These are phyloP conservation scores for Geotrichum candidum DNA, from an alignment of 1,139 yeast genomes.

Conservation along the genomic window DNA sequence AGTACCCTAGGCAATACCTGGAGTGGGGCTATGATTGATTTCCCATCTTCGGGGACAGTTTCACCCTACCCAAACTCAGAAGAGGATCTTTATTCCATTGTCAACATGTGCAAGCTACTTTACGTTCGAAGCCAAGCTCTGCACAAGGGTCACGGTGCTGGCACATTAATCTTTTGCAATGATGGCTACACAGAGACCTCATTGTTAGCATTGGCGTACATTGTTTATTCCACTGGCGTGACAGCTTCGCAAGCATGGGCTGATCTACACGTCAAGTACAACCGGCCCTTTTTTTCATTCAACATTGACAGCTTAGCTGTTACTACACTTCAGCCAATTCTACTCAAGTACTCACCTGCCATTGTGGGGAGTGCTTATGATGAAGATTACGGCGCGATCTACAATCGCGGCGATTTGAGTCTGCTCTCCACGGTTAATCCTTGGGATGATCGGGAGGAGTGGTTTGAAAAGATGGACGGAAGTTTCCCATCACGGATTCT, in stretches of 20 bases:
- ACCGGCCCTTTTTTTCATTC: conserved; percentile 80
- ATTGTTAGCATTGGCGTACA: conserved; percentile 59
- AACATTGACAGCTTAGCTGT: conserved; percentile 66
- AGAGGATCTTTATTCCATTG: conserved; percentile 25
- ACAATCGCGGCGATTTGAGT: conserved; percentile 3
- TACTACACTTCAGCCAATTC: conserved; percentile 54
- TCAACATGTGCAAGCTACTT: conserved; percentile 33
- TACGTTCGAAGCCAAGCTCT: conserved; percentile 27
- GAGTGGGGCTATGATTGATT: conserved; percentile 39
- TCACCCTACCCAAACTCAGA: conserved; percentile 24
- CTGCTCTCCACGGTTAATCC: neutral
- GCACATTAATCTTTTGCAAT: conserved; percentile 60
- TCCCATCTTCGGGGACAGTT: conserved; percentile 69
- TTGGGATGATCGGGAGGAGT: conserved; percentile 19
- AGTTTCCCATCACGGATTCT: conserved; percentile 68
- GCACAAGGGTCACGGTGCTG: conserved; percentile 24
- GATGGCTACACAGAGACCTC: conserved; percentile 95
- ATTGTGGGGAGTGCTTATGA: conserved; percentile 17
- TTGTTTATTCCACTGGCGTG: conserved; percentile 60
- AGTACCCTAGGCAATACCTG: neutral
- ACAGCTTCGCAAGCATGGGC: conserved; percentile 46
- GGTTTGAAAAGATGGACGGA: conserved; percentile 43
- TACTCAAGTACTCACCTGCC: conserved; percentile 52
- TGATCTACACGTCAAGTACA: conserved; percentile 53
- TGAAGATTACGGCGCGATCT: conserved; percentile 19